Conservation (phyloP, 108 stramenopile genomes). For the Asterionellopsis glacialis region DNA sequence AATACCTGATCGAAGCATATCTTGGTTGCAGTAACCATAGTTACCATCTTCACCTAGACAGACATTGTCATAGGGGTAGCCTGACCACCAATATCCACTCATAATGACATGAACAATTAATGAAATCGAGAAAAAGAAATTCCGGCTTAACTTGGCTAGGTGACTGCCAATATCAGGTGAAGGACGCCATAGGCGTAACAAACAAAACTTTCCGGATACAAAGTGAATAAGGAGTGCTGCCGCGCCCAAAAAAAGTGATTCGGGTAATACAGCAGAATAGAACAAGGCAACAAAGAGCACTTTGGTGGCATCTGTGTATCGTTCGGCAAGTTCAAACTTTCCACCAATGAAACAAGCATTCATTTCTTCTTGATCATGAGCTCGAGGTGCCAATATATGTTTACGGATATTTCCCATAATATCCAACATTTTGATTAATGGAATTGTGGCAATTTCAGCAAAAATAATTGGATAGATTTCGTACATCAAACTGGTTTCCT, state of each 20-base stretch:
- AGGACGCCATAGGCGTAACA: constrained; percentile 12
- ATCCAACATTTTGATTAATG: constrained; percentile 12
- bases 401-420: constrained; percentile 5
- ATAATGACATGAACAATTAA: constrained; percentile 9
- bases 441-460: constrained; percentile 9
- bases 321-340: constrained; percentile 11
- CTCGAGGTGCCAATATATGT: constrained; percentile 17
- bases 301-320: constrained; percentile 22
- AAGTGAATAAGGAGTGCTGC: constrained; percentile 3
- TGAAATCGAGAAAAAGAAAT: constrained; percentile 8
- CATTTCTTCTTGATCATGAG: constrained; percentile 4
- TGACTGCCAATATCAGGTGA: constrained; percentile 3
- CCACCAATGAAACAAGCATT: constrained; percentile 10
- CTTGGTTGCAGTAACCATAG: constrained; percentile 17
- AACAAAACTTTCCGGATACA: constrained; percentile 14
- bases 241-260: constrained; percentile 10
- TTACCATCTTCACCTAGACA: constrained; percentile 5
- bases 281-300: constrained; percentile 15
- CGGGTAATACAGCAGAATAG: constrained; percentile 15
- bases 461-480: constrained; percentile 12
- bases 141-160: constrained; percentile 7
- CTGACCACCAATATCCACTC: constrained; percentile 1
- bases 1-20: constrained; percentile 3
- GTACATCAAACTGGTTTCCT: neutral
- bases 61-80: constrained; percentile 17